A percentile compares a stretch with the other conserved stretches of the same genome.
These are phyloP conservation scores for Microstroma glucosiphilum DNA, from an alignment of 1,284 basidiomycete genomes.

Conservation along the genomic window DNA sequence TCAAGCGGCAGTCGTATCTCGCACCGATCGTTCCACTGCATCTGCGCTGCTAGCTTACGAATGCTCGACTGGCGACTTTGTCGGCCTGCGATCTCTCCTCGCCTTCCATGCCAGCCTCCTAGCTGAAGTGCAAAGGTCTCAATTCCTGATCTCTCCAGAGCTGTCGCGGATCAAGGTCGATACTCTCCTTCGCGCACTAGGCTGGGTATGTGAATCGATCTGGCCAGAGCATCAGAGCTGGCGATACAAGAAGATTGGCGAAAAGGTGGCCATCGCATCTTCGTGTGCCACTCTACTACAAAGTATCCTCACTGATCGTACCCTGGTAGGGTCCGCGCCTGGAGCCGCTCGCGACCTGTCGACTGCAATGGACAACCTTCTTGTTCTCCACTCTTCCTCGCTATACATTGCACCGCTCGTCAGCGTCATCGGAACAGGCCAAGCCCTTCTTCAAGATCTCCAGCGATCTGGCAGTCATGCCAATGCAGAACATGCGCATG, in stretches of 20 bases:
- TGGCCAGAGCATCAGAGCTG: constrained; percentile 77
- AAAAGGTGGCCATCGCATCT: constrained; percentile 71
- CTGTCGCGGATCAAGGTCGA: constrained; percentile 70
- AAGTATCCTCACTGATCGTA: constrained; percentile 62
- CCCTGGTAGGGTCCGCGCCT: not conserved
- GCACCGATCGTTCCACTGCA: constrained; percentile 10
- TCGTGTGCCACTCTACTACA: constrained; percentile 64
- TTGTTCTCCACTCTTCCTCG: constrained; percentile 65
- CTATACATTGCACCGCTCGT: constrained; percentile 70
- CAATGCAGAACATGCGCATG: constrained; percentile 65
- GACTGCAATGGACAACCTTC: constrained; percentile 61
- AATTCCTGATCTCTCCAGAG: constrained; percentile 55
- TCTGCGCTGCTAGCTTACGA: constrained; percentile 67
- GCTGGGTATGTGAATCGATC: constrained; percentile 73
- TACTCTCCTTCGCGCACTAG: constrained; percentile 67
- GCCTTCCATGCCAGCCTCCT: constrained; percentile 70
- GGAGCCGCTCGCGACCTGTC: constrained; percentile 44
- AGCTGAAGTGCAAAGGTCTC: constrained; percentile 63
- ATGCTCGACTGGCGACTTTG: constrained; percentile 66
- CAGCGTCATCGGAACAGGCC: constrained; percentile 62
- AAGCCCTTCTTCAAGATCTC: constrained; percentile 60
- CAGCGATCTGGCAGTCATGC: constrained; percentile 62
- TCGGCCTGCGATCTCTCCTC: constrained; percentile 70
- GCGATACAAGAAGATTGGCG: constrained; percentile 70
- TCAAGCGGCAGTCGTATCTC: not conserved